Conservation (phyloP, 257 asterid genomes). For the Knoxia roxburghii region DNA sequence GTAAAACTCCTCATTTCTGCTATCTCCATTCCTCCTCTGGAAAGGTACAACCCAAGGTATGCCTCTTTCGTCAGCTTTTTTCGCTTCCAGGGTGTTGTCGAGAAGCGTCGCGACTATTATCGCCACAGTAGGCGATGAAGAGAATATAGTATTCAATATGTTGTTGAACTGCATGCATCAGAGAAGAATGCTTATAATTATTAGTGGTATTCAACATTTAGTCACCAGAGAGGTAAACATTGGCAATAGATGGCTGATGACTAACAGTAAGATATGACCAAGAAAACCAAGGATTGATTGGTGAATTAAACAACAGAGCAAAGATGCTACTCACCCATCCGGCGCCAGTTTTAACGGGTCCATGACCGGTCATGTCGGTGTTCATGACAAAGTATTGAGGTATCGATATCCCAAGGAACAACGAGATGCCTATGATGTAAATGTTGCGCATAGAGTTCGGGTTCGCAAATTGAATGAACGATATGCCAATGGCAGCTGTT, state of each 20-base stretch:
- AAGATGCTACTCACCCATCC: conserved; percentile 73
- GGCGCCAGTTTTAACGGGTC: conserved; percentile 74
- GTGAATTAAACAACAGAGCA: neutral
- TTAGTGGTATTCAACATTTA: no score
- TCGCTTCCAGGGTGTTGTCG: conserved; percentile 83
- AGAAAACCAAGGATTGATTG: neutral
- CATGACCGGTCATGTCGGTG: conserved; percentile 69
- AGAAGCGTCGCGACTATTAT: conserved; percentile 53
- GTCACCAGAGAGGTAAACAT: no score
- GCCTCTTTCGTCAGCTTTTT: conserved; percentile 62
- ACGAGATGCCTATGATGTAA: conserved; percentile 63
- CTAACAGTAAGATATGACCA: neutral
- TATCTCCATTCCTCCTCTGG: conserved; percentile 70
- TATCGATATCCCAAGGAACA: conserved; percentile 79
- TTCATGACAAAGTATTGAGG: conserved; percentile 78
- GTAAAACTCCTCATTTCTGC: conserved; percentile 86
- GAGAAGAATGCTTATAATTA: neutral
- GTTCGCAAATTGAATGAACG: conserved; percentile 82
- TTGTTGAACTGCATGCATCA: conserved; percentile 69
- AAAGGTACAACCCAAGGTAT: conserved; percentile 80
- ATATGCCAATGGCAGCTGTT: conserved; percentile 86
- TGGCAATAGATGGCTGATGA: neutral
- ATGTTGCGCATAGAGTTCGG: conserved; percentile 90
- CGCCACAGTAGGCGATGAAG: conserved; percentile 85
- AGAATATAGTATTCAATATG: conserved; percentile 76